Conservation (phyloP, 306 rosid genomes). For the Mimosa pudica region DNA sequence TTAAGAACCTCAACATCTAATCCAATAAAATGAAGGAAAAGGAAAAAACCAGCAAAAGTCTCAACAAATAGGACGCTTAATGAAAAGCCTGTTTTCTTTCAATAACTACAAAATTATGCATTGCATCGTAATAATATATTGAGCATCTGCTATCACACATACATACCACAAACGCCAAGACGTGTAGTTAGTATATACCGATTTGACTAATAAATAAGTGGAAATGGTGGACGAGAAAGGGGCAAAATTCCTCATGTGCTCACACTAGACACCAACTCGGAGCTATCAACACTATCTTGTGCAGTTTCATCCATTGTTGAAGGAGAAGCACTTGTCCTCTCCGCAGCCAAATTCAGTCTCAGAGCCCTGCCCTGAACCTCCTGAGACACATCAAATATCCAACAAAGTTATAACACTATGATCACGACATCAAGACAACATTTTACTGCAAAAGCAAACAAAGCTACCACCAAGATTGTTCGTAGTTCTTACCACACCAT, state of each 20-base stretch:
- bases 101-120: slow-evolving; percentile 31
- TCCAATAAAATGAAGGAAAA: not conserved
- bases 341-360: slow-evolving; percentile 66
- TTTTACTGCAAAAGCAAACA: slow-evolving; percentile 14
- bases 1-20: not conserved
- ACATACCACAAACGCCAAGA: slow-evolving; percentile 36
- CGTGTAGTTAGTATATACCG: slow-evolving; percentile 29
- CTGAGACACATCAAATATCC: slow-evolving; percentile 44
- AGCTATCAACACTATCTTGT: slow-evolving; percentile 41
- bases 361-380: slow-evolving; percentile 80
- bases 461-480: not conserved
- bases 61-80: not conserved
- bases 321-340: slow-evolving; percentile 42
- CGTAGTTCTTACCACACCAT: slow-evolving; percentile 72
- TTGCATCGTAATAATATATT: not conserved
- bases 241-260: slow-evolving; percentile 45
- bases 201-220: slow-evolving; percentile 15
- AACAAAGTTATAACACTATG: slow-evolving; percentile 7
- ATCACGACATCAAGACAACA: not conserved
- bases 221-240: not conserved
- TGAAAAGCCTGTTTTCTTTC: slow-evolving; percentile 10
- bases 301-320: slow-evolving; percentile 34
- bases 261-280: slow-evolving; percentile 64
- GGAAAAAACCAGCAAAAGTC: not conserved
- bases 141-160: slow-evolving; percentile 11